Evolutionary conservation across 192 early-diverging fungal genomes (phyloP), one percentile per base, ranked within the genome.

Genomic region (Backusella macrospora): DNA sequence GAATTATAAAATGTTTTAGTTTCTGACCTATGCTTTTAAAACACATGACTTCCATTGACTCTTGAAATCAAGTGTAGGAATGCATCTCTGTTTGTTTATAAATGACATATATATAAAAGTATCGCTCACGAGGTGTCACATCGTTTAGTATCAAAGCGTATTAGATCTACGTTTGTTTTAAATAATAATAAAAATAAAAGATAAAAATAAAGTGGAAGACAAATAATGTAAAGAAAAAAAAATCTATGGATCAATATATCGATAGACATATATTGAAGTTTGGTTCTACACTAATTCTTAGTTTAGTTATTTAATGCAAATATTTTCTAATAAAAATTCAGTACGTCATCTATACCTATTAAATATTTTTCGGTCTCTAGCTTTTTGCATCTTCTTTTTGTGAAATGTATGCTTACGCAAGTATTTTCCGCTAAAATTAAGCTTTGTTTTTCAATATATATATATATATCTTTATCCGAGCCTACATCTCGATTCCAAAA

Each of bases 31-130:
- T 18, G 18, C 26, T 59, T 59, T 59, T 10, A 59, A 59, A 59
- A 4, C 52, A 59, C 52, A 59, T 59, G 52, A 59, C 52, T 59
- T 4, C 4, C 12, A 55, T 26, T 9, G 52, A 59, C 52, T 59
- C 52, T 26, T 13, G 23, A 10, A 26, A 26, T 59, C 21, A 21
- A 59, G 48, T 49, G 26, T 8, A 59, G 52, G 52, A 12, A 59
- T 59, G 52, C 52, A 59, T 59, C 52, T 23, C 52, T 59, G 8
- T 59, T 59, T 59, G 52, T 59, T 59, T 59, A 59, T 59, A 59
- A 59, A 59, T 59, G 52, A 29, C 9, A 59, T 59, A 21, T 55
- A 59, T 59, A 59, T 12, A 59, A 46, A 59, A 59, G 52, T 26
- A 59, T 14, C 52, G 4, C 52, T 59, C 52, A 59, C 52, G 52